Percentiles rank a stretch among this genome's conserved stretches.
These are phyloP conservation scores for Mucor indicus DNA, from an alignment of 371 early-diverging fungal species.

Conservation along the genomic window DNA sequence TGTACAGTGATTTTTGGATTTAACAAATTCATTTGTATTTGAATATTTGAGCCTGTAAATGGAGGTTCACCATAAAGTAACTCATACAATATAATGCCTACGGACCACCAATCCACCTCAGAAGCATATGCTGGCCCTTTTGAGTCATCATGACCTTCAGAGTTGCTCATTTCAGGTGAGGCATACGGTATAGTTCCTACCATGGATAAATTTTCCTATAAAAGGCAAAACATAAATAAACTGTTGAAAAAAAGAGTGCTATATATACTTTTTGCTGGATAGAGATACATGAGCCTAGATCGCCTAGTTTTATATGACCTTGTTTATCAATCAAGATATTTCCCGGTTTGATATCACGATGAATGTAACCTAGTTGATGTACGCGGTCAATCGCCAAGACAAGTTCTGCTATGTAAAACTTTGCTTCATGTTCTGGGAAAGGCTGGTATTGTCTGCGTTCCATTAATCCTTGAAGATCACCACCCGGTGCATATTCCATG, in stretches of 20 bases:
- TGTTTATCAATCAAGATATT: constrained; percentile 74
- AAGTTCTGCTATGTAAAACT: constrained; percentile 95
- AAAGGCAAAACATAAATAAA: background rate
- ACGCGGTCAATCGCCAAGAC: constrained; percentile 89
- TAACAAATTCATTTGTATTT: constrained; percentile 86
- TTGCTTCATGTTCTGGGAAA: constrained; percentile 87
- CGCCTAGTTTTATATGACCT: constrained; percentile 87
- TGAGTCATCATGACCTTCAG: constrained; percentile 42
- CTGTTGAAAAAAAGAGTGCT: constrained; percentile 3
- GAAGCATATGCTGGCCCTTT: constrained; percentile 80
- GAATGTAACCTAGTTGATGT: constrained; percentile 93
- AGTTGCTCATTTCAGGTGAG: constrained; percentile 80
- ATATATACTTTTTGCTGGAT: constrained; percentile 31
- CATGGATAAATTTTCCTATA: constrained; percentile 4
- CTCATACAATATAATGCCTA: constrained; percentile 97
- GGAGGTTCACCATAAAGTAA: constrained; percentile 52
- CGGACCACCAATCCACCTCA: constrained; percentile 98
- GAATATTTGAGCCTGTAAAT: constrained; percentile 51
- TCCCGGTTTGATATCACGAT: constrained; percentile 87
- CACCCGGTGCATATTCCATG: constrained; percentile 97
- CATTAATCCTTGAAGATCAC: constrained; percentile 92
- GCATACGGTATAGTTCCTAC: constrained; percentile 97
- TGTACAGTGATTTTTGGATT: constrained; percentile 56
- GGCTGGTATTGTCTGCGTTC: constrained; percentile 69
- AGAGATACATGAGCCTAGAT: constrained; percentile 81